phyloP scores from a whole-genome alignment of 2,329 filamentous ascomycete genomes.

The Lojkania enalia region DNA sequence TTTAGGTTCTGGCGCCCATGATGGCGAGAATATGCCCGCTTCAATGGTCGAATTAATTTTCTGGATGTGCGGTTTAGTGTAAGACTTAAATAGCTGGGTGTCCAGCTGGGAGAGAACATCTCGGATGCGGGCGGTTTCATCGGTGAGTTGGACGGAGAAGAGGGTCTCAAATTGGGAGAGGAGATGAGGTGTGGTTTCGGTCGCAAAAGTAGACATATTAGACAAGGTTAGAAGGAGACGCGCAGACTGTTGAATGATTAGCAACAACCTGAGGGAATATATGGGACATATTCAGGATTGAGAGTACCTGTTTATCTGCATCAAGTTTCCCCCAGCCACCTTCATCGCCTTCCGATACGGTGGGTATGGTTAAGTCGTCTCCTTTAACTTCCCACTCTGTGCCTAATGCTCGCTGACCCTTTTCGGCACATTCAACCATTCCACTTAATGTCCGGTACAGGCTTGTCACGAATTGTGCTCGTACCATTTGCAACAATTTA shows the following conservation, averaged over 20 bases:
- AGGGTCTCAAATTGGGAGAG: slow-evolving; percentile 90
- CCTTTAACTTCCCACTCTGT: slow-evolving; percentile 57
- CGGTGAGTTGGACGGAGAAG: slow-evolving; percentile 91
- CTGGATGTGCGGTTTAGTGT: slow-evolving; percentile 67
- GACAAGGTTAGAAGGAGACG: slow-evolving; percentile 92
- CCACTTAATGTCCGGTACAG: slow-evolving; percentile 92
- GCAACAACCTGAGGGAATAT: background rate
- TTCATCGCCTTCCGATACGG: slow-evolving; percentile 26
- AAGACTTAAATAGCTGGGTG: slow-evolving; percentile 85
- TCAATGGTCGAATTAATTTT: slow-evolving; percentile 70
- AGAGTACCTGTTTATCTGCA: slow-evolving; percentile 40
- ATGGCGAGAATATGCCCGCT: slow-evolving; percentile 68
- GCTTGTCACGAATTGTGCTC: slow-evolving; percentile 89
- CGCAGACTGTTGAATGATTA: slow-evolving; percentile 65
- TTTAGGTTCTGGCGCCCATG: slow-evolving; percentile 67
- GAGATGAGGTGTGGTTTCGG: slow-evolving; percentile 82
- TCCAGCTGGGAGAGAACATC: slow-evolving; percentile 93
- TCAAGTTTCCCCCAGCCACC: slow-evolving; percentile 39
- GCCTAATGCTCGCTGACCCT: slow-evolving; percentile 65
- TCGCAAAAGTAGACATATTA: slow-evolving; percentile 82
- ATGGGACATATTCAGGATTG: background rate
- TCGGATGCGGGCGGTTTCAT: slow-evolving; percentile 88
- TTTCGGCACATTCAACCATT: slow-evolving; percentile 95
- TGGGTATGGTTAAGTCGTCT: slow-evolving; percentile 49
- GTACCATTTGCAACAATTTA: slow-evolving; percentile 88